Base-by-base conservation (phyloP, 352 stramenopile species). In the Globisporangium splendens region DNA sequence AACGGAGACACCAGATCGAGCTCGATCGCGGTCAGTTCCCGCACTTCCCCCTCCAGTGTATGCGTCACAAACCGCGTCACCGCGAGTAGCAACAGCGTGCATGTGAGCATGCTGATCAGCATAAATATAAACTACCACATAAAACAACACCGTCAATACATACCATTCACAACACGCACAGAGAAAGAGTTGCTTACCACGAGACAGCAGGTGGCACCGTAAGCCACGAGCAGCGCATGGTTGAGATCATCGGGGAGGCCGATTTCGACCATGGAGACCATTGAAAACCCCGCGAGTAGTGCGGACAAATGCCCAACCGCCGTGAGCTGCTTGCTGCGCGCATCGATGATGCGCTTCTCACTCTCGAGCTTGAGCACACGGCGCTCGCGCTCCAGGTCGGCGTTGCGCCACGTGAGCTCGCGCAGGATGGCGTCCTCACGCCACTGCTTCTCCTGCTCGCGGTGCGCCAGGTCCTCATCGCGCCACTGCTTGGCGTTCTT, bases 401-500 rank as follows among this genome's bases (percentile, higher is more conserved):
- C 78, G 28, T 79, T 72, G 10, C 84, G 76, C 84, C 84, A 92
- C 56, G 83, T 69, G 48, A 70, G 66, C 43, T 89, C 76, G 42
- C 82, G 82, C 42, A 65, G 65, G 47, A 92, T 79, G 2, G 78
- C 68, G 62, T 94, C 84, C 62, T 92, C 82, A 1, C 82, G 76
- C 77, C 80, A 91, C 65, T 94, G 84, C 57, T 86, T 90, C 64
- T 90, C 70, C 58, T 94, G 80, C 52, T 83, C 77, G 42, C 80
- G 80, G 61, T 88, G 66, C 43, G 86, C 60, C 13, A 92, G 28
- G 63, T 94, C 84, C 49, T 94, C 84, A 48, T 91, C 73, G 17
- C 84, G 82, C 84, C 84, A 94, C 56, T 89, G 79, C 74, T 89
- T 89, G 67, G 80, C 70, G 66, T 91, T 86, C 71, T 92, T 90